Percentiles rank a stretch among this genome's conserved stretches.
Evolutionary conservation across 2,329 filamentous ascomycete species (phyloP).

Genomic region (Paecilomyces dactylethromorphus): DNA sequence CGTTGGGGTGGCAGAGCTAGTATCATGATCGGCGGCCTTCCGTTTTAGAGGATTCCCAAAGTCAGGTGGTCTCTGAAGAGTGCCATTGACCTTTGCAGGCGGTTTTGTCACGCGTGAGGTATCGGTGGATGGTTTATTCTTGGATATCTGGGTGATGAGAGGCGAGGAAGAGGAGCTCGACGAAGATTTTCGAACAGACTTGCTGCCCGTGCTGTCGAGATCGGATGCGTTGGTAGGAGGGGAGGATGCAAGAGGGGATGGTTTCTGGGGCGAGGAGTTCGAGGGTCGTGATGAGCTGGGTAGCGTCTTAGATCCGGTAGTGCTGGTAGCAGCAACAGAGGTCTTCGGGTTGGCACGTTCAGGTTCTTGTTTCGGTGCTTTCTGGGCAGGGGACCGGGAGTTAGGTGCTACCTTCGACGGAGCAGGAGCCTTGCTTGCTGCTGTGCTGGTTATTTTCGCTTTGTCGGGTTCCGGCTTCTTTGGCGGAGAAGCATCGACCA

Average conservation of each 20-base stretch:
- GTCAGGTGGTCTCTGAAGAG: slow-evolving; percentile 17
- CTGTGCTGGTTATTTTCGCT: slow-evolving; percentile 7
- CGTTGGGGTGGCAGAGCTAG: slow-evolving; percentile 10
- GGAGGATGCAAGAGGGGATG: slow-evolving; percentile 56
- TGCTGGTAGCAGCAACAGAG: slow-evolving; percentile 19
- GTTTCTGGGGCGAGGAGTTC: slow-evolving; percentile 51
- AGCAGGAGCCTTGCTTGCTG: slow-evolving; percentile 2
- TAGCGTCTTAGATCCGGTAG: slow-evolving; percentile 28
- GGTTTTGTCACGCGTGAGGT: slow-evolving; percentile 14
- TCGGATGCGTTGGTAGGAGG: slow-evolving; percentile 57
- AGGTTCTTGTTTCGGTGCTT: slow-evolving; percentile 16
- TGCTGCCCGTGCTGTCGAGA: slow-evolving; percentile 39
- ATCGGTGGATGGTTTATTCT: slow-evolving; percentile 15
- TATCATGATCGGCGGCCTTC: slow-evolving; percentile 30
- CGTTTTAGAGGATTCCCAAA: slow-evolving; percentile 31
- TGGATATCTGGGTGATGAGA: slow-evolving; percentile 31
- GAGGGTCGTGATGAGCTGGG: slow-evolving; percentile 31
- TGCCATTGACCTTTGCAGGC: slow-evolving; percentile 18
- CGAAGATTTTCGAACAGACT: slow-evolving; percentile 35
- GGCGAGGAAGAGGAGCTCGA: slow-evolving; percentile 43
- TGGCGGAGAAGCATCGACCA: slow-evolving; percentile 20
- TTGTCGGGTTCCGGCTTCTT: neutral
- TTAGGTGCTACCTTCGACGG: slow-evolving; percentile 13
- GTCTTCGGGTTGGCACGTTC: slow-evolving; percentile 17
- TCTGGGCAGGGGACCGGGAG: slow-evolving; percentile 14